Evolutionary conservation across 768 basidiomycete genomes (phyloP).

Genomic region (Mycena haematopus): DNA sequence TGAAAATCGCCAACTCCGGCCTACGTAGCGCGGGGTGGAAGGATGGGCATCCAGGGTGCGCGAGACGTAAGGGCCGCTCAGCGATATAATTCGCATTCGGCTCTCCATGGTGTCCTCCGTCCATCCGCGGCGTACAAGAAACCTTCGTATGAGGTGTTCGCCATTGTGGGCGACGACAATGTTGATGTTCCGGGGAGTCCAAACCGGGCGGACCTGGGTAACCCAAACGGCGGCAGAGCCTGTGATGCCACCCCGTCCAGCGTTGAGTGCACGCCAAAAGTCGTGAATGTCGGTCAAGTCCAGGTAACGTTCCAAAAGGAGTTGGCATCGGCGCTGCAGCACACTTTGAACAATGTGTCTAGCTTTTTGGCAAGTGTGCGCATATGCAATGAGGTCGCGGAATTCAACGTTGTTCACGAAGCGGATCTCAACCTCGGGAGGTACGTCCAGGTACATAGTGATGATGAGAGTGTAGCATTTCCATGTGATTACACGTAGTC

Average conservation of each 20-base stretch:
- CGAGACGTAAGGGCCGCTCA: too few relatives aligned
- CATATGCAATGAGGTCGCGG: too few relatives aligned
- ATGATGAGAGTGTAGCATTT: too few relatives aligned
- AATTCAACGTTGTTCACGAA: too few relatives aligned
- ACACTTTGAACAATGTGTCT: background rate
- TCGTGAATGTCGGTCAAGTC: background rate
- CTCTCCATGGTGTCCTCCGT: too few relatives aligned
- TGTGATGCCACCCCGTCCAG: background rate
- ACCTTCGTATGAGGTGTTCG: too few relatives aligned
- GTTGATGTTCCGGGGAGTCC: background rate
- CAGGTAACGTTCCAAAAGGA: background rate
- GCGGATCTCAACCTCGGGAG: too few relatives aligned
- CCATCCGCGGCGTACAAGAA: background rate
- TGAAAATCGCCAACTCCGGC: background rate
- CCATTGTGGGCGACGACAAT: background rate
- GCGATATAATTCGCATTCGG: background rate
- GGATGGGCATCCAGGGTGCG: too few relatives aligned
- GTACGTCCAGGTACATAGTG: too few relatives aligned
- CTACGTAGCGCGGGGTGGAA: background rate
- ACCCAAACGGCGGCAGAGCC: background rate
- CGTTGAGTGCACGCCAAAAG: background rate
- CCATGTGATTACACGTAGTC: background rate
- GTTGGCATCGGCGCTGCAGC: background rate
- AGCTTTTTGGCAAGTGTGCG: too few relatives aligned
- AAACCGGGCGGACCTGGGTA: background rate